Percentiles rank a stretch among this genome's conserved stretches.
These are phyloP conservation scores for Suhomyces atakaporum DNA, from an alignment of 1,139 yeast species.

Conservation along the genomic window DNA sequence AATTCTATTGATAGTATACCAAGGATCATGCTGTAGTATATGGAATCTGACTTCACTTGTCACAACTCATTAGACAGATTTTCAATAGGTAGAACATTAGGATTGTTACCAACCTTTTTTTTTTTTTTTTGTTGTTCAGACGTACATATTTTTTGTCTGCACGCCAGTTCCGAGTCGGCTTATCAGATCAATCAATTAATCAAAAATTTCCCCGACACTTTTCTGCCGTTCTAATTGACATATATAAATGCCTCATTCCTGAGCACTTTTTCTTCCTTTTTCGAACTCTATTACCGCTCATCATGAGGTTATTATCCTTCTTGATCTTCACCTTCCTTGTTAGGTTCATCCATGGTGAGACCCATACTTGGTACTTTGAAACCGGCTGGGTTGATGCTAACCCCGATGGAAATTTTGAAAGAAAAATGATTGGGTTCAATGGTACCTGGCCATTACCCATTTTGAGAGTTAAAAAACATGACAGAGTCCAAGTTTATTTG, in stretches of 20 bases:
- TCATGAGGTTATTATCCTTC: constrained; percentile 23
- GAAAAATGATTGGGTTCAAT: constrained; percentile 78
- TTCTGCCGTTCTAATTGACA: constrained; percentile 1
- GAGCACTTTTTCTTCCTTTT: constrained; percentile 13
- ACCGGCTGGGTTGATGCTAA: constrained; percentile 69
- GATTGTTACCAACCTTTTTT: no score
- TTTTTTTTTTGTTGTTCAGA: no score
- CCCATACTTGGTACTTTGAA: constrained; percentile 71
- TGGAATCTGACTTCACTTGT: no score
- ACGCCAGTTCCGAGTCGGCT: constrained; percentile 9
- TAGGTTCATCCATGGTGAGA: constrained; percentile 42
- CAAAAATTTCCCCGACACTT: constrained; percentile 4
- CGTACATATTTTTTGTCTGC: no score
- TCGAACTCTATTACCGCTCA: constrained; percentile 3
- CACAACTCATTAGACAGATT: no score
- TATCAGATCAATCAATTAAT: constrained; percentile 10
- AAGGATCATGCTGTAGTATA: no score
- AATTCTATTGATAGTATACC: no score
- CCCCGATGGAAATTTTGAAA: constrained; percentile 71
- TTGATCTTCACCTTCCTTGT: constrained; percentile 21
- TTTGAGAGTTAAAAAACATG: constrained; percentile 71
- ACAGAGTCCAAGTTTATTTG: constrained; percentile 67
- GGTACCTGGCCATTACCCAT: constrained; percentile 86
- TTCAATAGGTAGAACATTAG: no score
- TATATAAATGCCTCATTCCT: constrained; percentile 14